Percentiles rank a stretch among this genome's conserved stretches.
Evolutionary conservation across 345 rosid species (phyloP).

Genomic region (Hevea brasiliensis): DNA sequence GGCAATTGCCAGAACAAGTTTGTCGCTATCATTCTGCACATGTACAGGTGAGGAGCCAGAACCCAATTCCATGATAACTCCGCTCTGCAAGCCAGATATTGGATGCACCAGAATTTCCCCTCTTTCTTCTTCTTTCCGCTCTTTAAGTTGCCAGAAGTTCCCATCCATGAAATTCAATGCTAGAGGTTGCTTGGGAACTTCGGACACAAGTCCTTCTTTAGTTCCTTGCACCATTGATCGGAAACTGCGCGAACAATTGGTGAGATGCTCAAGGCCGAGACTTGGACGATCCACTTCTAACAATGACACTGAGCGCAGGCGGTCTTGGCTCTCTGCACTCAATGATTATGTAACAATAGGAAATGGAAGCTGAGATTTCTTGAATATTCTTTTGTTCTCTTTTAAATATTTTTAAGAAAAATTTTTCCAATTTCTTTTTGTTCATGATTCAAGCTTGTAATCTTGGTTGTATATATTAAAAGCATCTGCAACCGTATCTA

Average conservation of each 20-base stretch:
- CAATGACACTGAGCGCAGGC: slow-evolving; percentile 38
- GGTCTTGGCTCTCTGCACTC: slow-evolving; percentile 75
- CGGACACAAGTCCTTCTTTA: slow-evolving; percentile 52
- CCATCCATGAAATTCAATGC: slow-evolving; percentile 52
- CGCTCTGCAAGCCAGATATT: slow-evolving; percentile 67
- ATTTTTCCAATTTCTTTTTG: slow-evolving; percentile 15
- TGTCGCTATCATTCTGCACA: slow-evolving; percentile 70
- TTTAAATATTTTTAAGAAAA: too few relatives aligned
- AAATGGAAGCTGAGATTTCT: slow-evolving; percentile 52
- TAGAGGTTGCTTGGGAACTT: slow-evolving; percentile 70
- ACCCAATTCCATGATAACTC: slow-evolving; percentile 50
- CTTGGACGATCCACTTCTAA: slow-evolving; percentile 49
- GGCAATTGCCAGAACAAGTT: slow-evolving; percentile 60
- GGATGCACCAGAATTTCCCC: slow-evolving; percentile 54
- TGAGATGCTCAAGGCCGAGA: slow-evolving; percentile 53
- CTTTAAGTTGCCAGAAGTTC: slow-evolving; percentile 69
- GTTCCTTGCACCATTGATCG: slow-evolving; percentile 40
- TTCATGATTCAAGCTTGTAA: slow-evolving; percentile 4
- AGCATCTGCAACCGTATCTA: neutral
- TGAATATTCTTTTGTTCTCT: neutral
- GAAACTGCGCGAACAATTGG: slow-evolving; percentile 37
- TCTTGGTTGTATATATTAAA: slow-evolving; percentile 19
- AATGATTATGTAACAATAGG: slow-evolving; percentile 68
- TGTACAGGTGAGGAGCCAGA: slow-evolving; percentile 68
- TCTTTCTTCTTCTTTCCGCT: slow-evolving; percentile 62